Conservation (phyloP, 2,329 filamentous ascomycete genomes). For the Alternaria metachromatica region DNA sequence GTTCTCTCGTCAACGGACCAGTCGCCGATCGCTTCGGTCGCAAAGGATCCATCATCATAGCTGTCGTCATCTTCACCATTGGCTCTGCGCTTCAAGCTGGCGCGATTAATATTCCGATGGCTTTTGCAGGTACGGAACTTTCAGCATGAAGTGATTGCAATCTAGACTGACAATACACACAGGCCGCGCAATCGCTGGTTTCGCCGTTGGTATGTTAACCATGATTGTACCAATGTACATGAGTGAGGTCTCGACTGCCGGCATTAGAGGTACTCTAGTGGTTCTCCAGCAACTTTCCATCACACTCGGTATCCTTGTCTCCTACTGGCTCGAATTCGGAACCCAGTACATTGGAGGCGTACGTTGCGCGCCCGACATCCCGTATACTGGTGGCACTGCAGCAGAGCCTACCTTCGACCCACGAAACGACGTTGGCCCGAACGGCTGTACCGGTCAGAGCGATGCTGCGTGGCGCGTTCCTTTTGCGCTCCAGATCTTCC, state of each 20-base stretch:
- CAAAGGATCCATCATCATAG: constrained; percentile 28
- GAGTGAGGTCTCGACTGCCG: constrained; percentile 28
- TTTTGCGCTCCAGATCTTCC: constrained; percentile 78
- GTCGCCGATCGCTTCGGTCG: constrained; percentile 29
- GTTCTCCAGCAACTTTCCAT: constrained; percentile 29
- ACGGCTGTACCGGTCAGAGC: constrained; percentile 46
- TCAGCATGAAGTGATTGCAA: accelerated
- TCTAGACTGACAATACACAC: not conserved
- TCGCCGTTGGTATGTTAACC: constrained; percentile 29
- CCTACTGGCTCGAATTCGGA: constrained; percentile 29
- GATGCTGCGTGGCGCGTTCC: constrained; percentile 66
- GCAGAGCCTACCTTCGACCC: constrained; percentile 49
- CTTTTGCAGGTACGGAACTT: constrained; percentile 18
- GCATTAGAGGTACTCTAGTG: constrained; percentile 29
- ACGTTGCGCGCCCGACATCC: constrained; percentile 56
- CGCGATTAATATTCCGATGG: constrained; percentile 25
- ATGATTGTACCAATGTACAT: constrained; percentile 36
- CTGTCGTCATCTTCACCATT: constrained; percentile 27
- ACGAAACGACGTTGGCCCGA: constrained; percentile 23
- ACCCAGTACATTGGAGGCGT: constrained; percentile 30
- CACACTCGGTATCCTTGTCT: constrained; percentile 27
- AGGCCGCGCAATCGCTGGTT: constrained; percentile 30
- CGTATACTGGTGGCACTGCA: constrained; percentile 55
- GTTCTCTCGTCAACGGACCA: constrained; percentile 32
- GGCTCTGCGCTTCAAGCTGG: constrained; percentile 28